A percentile compares a stretch with the other conserved stretches of the same genome.
Evolutionary conservation across 352 stramenopile genomes (phyloP).

Genomic region (Phytophthora capsici): DNA sequence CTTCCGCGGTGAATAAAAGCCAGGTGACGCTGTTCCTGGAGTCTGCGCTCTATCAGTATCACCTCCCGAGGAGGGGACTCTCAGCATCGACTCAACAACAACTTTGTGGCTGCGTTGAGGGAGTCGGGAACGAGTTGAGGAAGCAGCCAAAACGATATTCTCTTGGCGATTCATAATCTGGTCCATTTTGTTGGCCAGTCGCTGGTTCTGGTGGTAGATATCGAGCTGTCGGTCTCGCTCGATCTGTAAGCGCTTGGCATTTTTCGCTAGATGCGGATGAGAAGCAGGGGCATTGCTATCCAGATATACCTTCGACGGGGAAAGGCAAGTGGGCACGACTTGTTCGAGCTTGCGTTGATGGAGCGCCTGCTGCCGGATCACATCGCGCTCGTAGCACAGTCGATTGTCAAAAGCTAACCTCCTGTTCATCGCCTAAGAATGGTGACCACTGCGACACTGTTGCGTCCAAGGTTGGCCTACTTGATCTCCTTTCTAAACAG

Average conservation of each 20-base stretch:
- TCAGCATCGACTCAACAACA: slow-evolving; percentile 6
- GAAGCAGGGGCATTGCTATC: slow-evolving; percentile 60
- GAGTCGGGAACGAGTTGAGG: slow-evolving; percentile 21
- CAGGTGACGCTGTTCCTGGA: slow-evolving; percentile 4
- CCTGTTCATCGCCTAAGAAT: slow-evolving; percentile 61
- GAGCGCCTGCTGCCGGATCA: slow-evolving; percentile 61
- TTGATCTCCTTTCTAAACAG: slow-evolving; percentile 25
- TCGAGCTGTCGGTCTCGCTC: slow-evolving; percentile 65
- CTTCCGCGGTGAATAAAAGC: slow-evolving; percentile 28
- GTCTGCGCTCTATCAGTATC: slow-evolving; percentile 14
- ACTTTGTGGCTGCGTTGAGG: slow-evolving; percentile 4
- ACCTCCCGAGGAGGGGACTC: background rate
- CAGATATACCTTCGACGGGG: slow-evolving; percentile 63
- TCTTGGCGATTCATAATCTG: slow-evolving; percentile 72
- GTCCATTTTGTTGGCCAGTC: slow-evolving; percentile 74
- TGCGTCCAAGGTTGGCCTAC: background rate
- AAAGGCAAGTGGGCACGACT: slow-evolving; percentile 62
- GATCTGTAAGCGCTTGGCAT: slow-evolving; percentile 68
- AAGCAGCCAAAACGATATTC: slow-evolving; percentile 56
- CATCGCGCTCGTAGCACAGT: slow-evolving; percentile 83
- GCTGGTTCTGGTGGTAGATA: slow-evolving; percentile 78
- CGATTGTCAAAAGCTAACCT: slow-evolving; percentile 82
- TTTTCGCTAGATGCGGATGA: slow-evolving; percentile 53
- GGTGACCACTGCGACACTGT: background rate
- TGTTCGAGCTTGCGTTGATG: slow-evolving; percentile 74